Evolutionary conservation across 768 basidiomycete species (phyloP).

Genomic region (Podaxis rugospora): DNA sequence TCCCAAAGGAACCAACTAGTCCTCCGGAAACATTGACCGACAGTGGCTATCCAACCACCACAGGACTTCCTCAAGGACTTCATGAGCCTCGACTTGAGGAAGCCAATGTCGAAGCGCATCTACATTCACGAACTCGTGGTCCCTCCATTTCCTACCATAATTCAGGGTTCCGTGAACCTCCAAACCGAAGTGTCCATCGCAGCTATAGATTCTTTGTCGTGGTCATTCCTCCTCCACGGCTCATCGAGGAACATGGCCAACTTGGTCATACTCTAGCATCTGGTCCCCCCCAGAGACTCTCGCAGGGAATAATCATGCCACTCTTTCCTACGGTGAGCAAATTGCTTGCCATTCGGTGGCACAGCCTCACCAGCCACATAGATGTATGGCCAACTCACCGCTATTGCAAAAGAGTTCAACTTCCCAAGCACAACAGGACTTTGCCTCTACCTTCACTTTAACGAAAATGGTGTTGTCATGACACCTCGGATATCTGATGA

Average conservation of each 20-base stretch:
- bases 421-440: slow-evolving; percentile 74
- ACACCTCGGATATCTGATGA: slow-evolving; percentile 77
- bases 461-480: slow-evolving; percentile 48
- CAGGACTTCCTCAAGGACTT: not conserved
- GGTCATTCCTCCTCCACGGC: slow-evolving; percentile 57
- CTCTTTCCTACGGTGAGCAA: slow-evolving; percentile 61
- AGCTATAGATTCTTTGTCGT: slow-evolving; percentile 55
- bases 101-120: slow-evolving; percentile 36
- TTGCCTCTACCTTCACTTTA: slow-evolving; percentile 73
- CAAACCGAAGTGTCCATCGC: slow-evolving; percentile 35
- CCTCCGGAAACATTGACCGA: slow-evolving; percentile 36
- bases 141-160: slow-evolving; percentile 50
- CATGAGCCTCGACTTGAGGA: slow-evolving; percentile 15
- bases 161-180: slow-evolving; percentile 39
- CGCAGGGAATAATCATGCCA: slow-evolving; percentile 71
- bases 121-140: slow-evolving; percentile 15
- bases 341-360: not conserved
- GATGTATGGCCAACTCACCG: slow-evolving; percentile 74
- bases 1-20: slow-evolving; percentile 33
- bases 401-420: slow-evolving; percentile 78
- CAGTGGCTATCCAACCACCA: slow-evolving; percentile 2
- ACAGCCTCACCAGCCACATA: slow-evolving; percentile 20
- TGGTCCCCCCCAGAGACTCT: slow-evolving; percentile 56
- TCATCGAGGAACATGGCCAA: slow-evolving; percentile 55
- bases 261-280: slow-evolving; percentile 54